Evolutionary conservation across 2,329 filamentous ascomycete species (phyloP).

Genomic region (Cladophialophora bantiana): DNA sequence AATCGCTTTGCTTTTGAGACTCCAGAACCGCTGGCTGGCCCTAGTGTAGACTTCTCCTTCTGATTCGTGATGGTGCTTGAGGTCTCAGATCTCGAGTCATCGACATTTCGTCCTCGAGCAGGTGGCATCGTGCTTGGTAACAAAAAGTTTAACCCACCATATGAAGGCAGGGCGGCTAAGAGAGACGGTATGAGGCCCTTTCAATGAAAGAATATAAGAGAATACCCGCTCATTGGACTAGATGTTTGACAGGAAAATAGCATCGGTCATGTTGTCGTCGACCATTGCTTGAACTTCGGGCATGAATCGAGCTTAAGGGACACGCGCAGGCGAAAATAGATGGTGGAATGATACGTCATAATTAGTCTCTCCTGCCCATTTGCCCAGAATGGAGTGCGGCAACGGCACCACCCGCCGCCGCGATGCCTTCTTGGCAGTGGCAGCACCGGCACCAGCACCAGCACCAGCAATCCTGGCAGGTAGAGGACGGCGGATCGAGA

Average conservation of each 20-base stretch:
- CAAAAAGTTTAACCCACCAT: background rate
- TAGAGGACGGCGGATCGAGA: background rate
- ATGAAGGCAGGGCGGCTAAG: background rate
- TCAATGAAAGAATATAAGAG: background rate
- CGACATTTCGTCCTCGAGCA: constrained; percentile 53
- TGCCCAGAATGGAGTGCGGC: background rate
- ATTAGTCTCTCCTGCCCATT: background rate
- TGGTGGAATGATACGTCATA: background rate
- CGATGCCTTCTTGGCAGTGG: background rate
- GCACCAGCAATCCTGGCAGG: background rate
- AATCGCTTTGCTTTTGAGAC: constrained; percentile 35
- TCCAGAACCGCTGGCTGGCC: constrained; percentile 23
- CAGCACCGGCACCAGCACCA: background rate
- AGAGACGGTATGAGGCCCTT: background rate
- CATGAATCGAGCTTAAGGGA: constrained; percentile 9
- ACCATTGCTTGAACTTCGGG: background rate
- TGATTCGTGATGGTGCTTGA: constrained; percentile 52
- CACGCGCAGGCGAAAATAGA: constrained; percentile 15
- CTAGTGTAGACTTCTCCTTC: constrained; percentile 36
- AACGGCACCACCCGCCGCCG: background rate
- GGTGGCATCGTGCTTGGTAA: constrained; percentile 50
- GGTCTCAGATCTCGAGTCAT: constrained; percentile 58
- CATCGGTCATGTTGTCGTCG: background rate
- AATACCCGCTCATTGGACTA: background rate
- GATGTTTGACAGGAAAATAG: background rate